Percentiles rank a stretch among this genome's conserved stretches.
phyloP scores from a whole-genome alignment of 495 filamentous ascomycete genomes.

The Aspergillus baeticus region DNA sequence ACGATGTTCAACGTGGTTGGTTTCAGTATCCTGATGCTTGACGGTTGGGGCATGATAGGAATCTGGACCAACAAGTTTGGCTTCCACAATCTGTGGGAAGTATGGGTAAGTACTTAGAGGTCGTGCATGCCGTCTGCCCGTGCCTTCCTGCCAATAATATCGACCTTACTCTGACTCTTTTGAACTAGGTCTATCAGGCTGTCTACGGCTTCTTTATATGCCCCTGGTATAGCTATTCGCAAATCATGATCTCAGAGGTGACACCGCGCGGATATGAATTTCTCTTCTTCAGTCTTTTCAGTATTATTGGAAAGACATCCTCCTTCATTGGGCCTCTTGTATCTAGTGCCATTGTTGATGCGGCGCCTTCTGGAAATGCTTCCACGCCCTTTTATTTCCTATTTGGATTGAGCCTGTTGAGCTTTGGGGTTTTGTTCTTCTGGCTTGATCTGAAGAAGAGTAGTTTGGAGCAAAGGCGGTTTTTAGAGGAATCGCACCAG shows the following conservation, averaged over 20 bases:
- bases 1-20: slow-evolving; percentile 63
- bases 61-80: slow-evolving; percentile 63
- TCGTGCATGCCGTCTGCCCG: no score
- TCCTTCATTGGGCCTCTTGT: slow-evolving; percentile 65
- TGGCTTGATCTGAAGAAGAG: slow-evolving; percentile 61
- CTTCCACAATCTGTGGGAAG: slow-evolving; percentile 62
- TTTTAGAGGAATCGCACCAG: slow-evolving; percentile 40
- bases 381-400: slow-evolving; percentile 65
- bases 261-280: slow-evolving; percentile 64
- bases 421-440: slow-evolving; percentile 49
- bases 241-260: slow-evolving; percentile 68
- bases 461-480: slow-evolving; percentile 53
- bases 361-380: slow-evolving; percentile 49
- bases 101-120: no score
- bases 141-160: no score
- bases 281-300: slow-evolving; percentile 66
- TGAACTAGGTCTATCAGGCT: slow-evolving; percentile 61
- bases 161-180: no score
- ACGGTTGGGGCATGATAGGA: slow-evolving; percentile 67
- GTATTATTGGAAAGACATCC: slow-evolving; percentile 63
- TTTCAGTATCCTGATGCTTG: slow-evolving; percentile 55
- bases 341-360: slow-evolving; percentile 65
- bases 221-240: slow-evolving; percentile 67
- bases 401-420: slow-evolving; percentile 51
- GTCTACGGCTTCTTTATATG: slow-evolving; percentile 66